Conservation (phyloP, 2,329 filamentous ascomycete species). For the Colletotrichum sp. region DNA sequence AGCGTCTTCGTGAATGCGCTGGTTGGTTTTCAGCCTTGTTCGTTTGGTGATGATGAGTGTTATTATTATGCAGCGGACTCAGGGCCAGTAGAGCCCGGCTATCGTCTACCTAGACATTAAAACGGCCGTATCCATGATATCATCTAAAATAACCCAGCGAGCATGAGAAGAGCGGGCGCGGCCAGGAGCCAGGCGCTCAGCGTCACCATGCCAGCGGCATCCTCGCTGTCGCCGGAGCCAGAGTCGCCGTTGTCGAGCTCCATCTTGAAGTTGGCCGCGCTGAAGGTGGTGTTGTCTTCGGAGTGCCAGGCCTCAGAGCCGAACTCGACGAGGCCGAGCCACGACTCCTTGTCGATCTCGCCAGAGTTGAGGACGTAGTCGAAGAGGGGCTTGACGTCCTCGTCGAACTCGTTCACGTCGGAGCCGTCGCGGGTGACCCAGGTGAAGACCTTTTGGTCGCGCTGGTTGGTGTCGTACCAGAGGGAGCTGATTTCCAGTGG, state of each 20-base stretch:
- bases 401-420: slow-evolving; percentile 29
- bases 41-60: neutral
- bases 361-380: slow-evolving; percentile 33
- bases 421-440: slow-evolving; percentile 28
- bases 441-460: slow-evolving; percentile 33
- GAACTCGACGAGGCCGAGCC: slow-evolving; percentile 33
- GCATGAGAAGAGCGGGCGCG: neutral
- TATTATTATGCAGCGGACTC: neutral
- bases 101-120: neutral
- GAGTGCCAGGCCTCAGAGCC: slow-evolving; percentile 34
- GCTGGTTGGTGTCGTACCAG: slow-evolving; percentile 31
- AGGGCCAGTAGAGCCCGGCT: neutral
- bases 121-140: neutral
- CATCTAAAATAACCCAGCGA: neutral
- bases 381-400: slow-evolving; percentile 33
- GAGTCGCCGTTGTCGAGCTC: slow-evolving; percentile 20
- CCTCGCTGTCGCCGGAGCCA: neutral
- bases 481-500: slow-evolving; percentile 25
- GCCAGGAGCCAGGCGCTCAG: neutral
- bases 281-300: slow-evolving; percentile 32
- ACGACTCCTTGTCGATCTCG: slow-evolving; percentile 28
- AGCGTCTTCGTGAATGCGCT: neutral
- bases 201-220: neutral
- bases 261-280: slow-evolving; percentile 29
- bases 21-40: neutral